Evolutionary conservation across 176 grass and related monocot species (phyloP).

Genomic region (Elaeis guineensis): DNA sequence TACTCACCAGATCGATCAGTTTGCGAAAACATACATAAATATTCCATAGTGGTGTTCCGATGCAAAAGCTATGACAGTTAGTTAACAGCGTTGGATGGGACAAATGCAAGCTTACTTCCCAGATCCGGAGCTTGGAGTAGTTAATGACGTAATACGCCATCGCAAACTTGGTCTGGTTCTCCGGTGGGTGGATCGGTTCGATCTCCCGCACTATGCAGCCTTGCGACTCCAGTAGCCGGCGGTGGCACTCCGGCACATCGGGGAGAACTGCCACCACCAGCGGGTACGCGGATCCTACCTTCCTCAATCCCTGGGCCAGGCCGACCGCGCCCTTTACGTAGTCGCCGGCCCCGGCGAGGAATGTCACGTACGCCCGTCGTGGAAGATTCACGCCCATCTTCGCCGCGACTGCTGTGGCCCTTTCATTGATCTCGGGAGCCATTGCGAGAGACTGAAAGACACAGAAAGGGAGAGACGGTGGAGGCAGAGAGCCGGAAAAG

Average conservation of each 20-base stretch:
- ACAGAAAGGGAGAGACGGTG: no score
- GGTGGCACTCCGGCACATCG: slow-evolving; percentile 50
- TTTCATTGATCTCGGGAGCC: no score
- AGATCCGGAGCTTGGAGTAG: slow-evolving; percentile 95
- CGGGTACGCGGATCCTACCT: slow-evolving; percentile 35
- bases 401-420: no score
- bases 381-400: no score
- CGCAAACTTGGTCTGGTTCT: slow-evolving; percentile 63
- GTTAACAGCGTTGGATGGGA: no score
- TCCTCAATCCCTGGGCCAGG: slow-evolving; percentile 57
- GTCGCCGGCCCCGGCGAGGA: slow-evolving; percentile 68
- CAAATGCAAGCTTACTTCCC: slow-evolving; percentile 37
- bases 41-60: no score
- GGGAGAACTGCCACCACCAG: slow-evolving; percentile 71
- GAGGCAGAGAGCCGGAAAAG: no score
- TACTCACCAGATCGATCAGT: no score
- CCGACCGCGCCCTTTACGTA: slow-evolving; percentile 75
- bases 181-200: slow-evolving; percentile 51
- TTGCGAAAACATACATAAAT: no score
- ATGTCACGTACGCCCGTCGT: slow-evolving; percentile 50
- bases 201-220: slow-evolving; percentile 66
- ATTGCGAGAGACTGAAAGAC: no score
- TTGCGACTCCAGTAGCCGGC: slow-evolving; percentile 19
- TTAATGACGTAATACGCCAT: slow-evolving; percentile 94
- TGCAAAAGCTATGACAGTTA: no score